Base-by-base conservation (phyloP, 1,284 basidiomycete species). In the Pulveroboletus sp. region DNA sequence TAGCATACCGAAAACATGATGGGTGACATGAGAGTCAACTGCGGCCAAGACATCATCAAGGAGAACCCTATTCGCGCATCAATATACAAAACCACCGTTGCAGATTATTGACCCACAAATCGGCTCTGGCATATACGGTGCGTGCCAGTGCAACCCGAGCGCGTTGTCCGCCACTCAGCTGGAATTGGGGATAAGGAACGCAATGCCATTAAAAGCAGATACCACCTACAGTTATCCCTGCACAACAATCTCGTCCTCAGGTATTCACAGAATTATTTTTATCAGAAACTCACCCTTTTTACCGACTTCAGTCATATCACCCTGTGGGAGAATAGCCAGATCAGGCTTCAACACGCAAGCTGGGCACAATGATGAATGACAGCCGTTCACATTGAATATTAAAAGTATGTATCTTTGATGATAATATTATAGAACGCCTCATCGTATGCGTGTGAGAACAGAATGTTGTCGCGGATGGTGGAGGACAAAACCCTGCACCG, bases 361-460 rank as follows among this genome's bases (percentile, higher is more conserved):
- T 84, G 55, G 6, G n/a, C 35, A 46, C 15, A 1, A 24, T 6
- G 32, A 11, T 57, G 16, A 57, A 46, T n/a, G 36, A 48, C 19
- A 42, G 10, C 42, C 16, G 48, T 33, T 49, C 21, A 11, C 3
- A 29, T 2, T 33, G 33, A 36, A 32, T 32, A 26, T 33, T n/a
- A 17, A 39, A 44, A 4, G 19, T 17, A 60, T 57, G n/a, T 46
- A 86, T 87, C 87, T 75, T 91, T 86, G 6, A 91, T 68, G n/a
- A 90, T 88, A 17, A 85, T 63, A 53, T 87, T 79, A 62, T 91
- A 91, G 61, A 89, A 91, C 0, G 73, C 77, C 59, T 90, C 86
- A 55, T 97, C 91, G 60, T 89, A 97, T 59, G 86, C 82, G 69
- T 95, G 90, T 10, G 89, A 94, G 74, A 98, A 98, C 37, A 93